These are phyloP conservation scores for Annulohypoxylon truncatum DNA, from an alignment of 2,329 filamentous ascomycete genomes.

Conservation along the genomic window DNA sequence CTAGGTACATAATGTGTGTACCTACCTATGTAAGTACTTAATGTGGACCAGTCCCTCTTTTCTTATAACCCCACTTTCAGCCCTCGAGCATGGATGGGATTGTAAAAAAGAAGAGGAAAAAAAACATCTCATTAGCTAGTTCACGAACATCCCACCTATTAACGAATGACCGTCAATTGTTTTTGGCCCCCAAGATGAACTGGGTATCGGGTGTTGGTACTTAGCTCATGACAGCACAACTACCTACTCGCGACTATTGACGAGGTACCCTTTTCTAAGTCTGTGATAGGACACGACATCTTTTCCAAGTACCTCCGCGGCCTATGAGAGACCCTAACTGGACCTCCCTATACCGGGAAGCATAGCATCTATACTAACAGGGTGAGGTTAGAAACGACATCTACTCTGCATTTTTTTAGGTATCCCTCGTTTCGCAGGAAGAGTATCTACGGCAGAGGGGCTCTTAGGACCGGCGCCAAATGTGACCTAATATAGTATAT, in stretches of 20 bases:
- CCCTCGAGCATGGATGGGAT: constrained; percentile 11
- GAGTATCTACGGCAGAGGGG: constrained; percentile 4
- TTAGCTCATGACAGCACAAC: constrained; percentile 8
- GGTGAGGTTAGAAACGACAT: background rate
- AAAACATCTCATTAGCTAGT: constrained; percentile 22
- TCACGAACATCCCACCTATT: background rate
- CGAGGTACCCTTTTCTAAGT: background rate
- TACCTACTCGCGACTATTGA: constrained; percentile 1
- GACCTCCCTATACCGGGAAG: background rate
- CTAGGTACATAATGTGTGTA: background rate
- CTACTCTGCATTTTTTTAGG: background rate
- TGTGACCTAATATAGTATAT: constrained; percentile 27
- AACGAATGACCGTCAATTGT: constrained; percentile 6
- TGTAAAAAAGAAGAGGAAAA: background rate
- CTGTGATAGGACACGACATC: constrained; percentile 6
- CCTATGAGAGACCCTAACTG: background rate
- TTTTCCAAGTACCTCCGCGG: background rate
- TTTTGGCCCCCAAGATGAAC: constrained; percentile 28
- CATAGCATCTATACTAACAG: background rate
- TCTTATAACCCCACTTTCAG: constrained; percentile 23
- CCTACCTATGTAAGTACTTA: background rate
- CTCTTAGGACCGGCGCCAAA: constrained; percentile 10
- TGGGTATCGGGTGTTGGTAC: constrained; percentile 3
- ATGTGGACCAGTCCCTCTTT: background rate
- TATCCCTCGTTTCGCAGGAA: background rate